Evolutionary conservation across 2,329 filamentous ascomycete genomes (phyloP), one percentile per base, ranked within the genome.

Genomic region (Talaromyces sp.): DNA sequence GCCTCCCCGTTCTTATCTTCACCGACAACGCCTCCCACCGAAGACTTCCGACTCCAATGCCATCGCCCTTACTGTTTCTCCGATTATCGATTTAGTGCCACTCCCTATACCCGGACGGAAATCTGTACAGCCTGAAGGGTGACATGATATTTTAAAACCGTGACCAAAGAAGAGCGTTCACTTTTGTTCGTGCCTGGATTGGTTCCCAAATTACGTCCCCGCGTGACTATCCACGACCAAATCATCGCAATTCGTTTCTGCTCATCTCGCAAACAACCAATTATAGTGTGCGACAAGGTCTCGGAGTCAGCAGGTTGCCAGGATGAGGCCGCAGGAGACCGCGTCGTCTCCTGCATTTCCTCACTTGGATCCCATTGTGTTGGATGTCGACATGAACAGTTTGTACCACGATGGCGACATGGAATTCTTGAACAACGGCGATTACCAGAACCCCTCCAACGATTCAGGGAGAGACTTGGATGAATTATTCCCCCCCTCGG

Each of bases 381-480:
- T 78, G 59, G 75, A 78, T 65, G 74, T 74, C 67, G 76, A 78
- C 39, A 76, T 78, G 73, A 75, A 75, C 61, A 73, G 71, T 59
- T 64, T 71, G 36, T 77, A 75, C 62, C 71, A 73, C 60, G 73
- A 78, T 61, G 69, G 72, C 57, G 74, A 80, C 61, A 74, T 79
- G 71, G 74, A 77, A 59, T 77, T 79, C 52, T 70, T 80, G 53
- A 72, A 79, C 59, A 70, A 72, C 27, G 67, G 72, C 55, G 69
- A 73, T 59, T 69, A 74, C 30, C 72, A 77, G 42, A 72, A 75
- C 57, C 69, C 76, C 28, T 67, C 70, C 15, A 67, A 73, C 36
- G 70, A 70, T 39, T 73, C 73, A 55, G 76, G 74, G 44, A 72
- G 73, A 42, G 75, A 77, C 47, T 78, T 79, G 58, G 77, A 80